These are phyloP conservation scores for Fusarium sublunatum DNA, from an alignment of 2,329 filamentous ascomycete genomes.

Conservation along the genomic window DNA sequence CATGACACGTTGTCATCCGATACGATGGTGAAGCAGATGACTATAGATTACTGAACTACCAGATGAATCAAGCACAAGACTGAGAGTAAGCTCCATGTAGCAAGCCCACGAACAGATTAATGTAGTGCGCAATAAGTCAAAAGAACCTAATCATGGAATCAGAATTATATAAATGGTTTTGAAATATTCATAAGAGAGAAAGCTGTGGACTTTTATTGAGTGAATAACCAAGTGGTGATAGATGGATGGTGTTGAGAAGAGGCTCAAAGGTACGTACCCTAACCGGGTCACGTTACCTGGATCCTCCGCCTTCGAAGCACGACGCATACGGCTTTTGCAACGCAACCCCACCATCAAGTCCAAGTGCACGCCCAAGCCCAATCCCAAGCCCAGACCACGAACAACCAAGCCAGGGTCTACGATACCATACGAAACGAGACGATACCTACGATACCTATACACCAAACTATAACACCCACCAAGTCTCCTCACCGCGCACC, in stretches of 20 bases:
- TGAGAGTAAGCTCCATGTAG: neutral
- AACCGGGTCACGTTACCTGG: constrained; percentile 43
- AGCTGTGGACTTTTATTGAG: neutral
- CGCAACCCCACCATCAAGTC: constrained; percentile 40
- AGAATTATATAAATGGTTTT: no score
- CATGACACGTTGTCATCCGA: neutral
- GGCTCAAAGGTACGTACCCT: constrained; percentile 24
- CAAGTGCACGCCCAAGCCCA: constrained; percentile 10
- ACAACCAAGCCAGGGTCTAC: constrained; percentile 19
- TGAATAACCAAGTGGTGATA: constrained; percentile 3
- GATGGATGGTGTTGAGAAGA: constrained; percentile 11
- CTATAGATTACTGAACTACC: neutral
- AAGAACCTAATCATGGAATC: no score
- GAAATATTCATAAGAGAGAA: no score
- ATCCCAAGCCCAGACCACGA: constrained; percentile 15
- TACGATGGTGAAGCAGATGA: constrained; percentile 8
- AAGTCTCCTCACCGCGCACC: constrained; percentile 18
- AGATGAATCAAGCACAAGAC: neutral
- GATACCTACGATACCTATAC: constrained; percentile 13
- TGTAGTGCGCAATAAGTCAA: no score
- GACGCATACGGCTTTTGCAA: constrained; percentile 34
- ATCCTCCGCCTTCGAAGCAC: constrained; percentile 8
- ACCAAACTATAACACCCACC: constrained; percentile 13
- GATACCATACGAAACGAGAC: constrained; percentile 13
- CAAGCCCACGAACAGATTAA: neutral